A percentile compares a stretch with the other conserved stretches of the same genome.
These are phyloP conservation scores for Xenoacremonium recifei DNA, from an alignment of 2,329 filamentous ascomycete species.

Conservation along the genomic window DNA sequence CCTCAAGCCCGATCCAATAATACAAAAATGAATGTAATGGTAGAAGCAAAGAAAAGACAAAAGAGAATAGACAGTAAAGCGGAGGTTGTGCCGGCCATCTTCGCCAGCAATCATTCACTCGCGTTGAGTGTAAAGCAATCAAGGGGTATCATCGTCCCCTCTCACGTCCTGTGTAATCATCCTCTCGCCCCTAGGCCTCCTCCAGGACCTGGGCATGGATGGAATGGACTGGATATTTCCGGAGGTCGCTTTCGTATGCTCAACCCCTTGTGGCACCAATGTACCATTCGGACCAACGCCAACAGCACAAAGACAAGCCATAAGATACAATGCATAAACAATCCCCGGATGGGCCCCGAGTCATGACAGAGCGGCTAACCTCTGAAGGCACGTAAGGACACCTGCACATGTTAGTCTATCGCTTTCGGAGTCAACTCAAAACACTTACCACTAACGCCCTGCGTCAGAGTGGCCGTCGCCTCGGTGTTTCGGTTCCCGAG, in stretches of 20 bases:
- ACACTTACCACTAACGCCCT: conserved; percentile 82
- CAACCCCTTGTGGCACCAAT: conserved; percentile 13
- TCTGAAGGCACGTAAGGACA: conserved; percentile 42
- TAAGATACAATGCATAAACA: conserved; percentile 17
- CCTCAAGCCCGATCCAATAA: conserved; percentile 8
- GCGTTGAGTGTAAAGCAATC: conserved; percentile 11
- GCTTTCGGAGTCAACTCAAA: not conserved
- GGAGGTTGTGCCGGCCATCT: not conserved
- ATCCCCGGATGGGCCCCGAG: conserved; percentile 12
- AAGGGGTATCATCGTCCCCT: conserved; percentile 8
- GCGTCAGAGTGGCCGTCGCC: conserved; percentile 79
- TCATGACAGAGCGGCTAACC: conserved; percentile 33
- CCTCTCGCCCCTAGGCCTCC: not conserved
- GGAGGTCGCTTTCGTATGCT: not conserved
- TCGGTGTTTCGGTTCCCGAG: conserved; percentile 86
- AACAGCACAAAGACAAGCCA: conserved; percentile 22
- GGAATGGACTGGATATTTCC: not conserved
- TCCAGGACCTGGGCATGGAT: conserved; percentile 1
- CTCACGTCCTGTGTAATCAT: conserved; percentile 5
- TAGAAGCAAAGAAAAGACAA: conserved; percentile 15
- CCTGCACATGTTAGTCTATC: conserved; percentile 25
- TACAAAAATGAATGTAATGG: conserved; percentile 14
- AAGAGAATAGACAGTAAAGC: conserved; percentile 13
- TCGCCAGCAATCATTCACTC: conserved; percentile 12
- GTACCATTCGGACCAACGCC: conserved; percentile 24